These are phyloP conservation scores for Sporothrix humicola DNA, from an alignment of 2,329 filamentous ascomycete species.

Conservation along the genomic window DNA sequence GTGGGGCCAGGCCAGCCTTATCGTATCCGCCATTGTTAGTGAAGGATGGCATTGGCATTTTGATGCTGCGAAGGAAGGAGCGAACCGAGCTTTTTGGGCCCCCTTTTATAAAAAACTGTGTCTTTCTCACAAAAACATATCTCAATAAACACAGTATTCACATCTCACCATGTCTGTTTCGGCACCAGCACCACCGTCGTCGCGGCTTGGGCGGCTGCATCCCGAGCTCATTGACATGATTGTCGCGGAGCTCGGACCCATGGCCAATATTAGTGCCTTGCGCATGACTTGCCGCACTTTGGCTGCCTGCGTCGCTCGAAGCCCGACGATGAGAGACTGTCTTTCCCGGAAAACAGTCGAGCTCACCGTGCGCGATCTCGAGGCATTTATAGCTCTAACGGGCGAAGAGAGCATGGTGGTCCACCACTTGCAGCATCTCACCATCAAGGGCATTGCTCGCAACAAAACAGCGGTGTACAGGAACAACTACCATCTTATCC, in stretches of 20 bases:
- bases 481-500: neutral
- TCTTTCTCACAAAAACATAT: neutral
- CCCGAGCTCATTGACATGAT: slow-evolving; percentile 24
- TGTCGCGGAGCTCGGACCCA: slow-evolving; percentile 3
- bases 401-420: neutral
- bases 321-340: neutral
- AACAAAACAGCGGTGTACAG: slow-evolving; percentile 12
- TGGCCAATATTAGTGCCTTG: slow-evolving; percentile 2
- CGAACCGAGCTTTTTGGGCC: neutral
- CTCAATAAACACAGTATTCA: neutral
- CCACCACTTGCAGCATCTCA: slow-evolving; percentile 23
- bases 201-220: slow-evolving; percentile 23
- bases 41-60: neutral
- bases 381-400: slow-evolving; percentile 23
- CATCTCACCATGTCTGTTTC: neutral
- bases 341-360: slow-evolving; percentile 17
- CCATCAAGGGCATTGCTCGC: slow-evolving; percentile 24
- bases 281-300: slow-evolving; percentile 26
- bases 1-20: too few relatives aligned
- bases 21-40: too few relatives aligned
- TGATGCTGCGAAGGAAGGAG: neutral
- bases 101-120: neutral
- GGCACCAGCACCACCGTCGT: neutral
- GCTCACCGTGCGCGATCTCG: slow-evolving; percentile 13
- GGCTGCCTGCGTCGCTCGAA: neutral